A percentile compares a stretch with the other conserved stretches of the same genome.
Evolutionary conservation across 805 yeast species (phyloP).

Genomic region (Candida boidinii): DNA sequence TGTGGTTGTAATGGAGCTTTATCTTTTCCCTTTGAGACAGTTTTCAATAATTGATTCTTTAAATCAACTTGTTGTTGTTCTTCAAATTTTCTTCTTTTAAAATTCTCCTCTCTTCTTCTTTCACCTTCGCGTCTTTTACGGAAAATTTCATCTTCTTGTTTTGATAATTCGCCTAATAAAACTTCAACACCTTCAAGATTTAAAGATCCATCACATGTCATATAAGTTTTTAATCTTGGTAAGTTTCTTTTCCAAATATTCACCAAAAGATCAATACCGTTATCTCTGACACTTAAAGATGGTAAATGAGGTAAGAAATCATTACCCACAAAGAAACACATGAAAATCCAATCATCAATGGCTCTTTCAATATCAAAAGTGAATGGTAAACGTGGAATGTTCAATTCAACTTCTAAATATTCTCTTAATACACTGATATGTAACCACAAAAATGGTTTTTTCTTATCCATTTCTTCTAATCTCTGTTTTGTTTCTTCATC

Average conservation of each 20-base stretch:
- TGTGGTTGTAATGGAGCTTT: constrained; percentile 66
- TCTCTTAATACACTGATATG: constrained; percentile 84
- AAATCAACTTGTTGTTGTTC: constrained; percentile 37
- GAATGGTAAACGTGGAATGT: constrained; percentile 59
- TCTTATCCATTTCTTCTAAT: constrained; percentile 33
- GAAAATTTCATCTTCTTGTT: constrained; percentile 74
- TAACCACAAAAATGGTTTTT: constrained; percentile 90
- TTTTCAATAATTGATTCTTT: constrained; percentile 36
- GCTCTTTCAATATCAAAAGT: constrained; percentile 89
- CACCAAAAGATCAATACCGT: constrained; percentile 77
- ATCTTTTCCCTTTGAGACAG: constrained; percentile 65
- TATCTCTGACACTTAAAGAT: constrained; percentile 88
- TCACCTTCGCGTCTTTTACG: constrained; percentile 62
- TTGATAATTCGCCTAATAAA: constrained; percentile 54
- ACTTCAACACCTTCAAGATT: constrained; percentile 70
- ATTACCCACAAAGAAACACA: constrained; percentile 98
- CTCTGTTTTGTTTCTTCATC: constrained; percentile 47
- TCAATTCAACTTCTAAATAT: constrained; percentile 75
- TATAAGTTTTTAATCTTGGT: constrained; percentile 60
- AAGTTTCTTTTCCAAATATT: constrained; percentile 74
- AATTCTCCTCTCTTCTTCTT: constrained; percentile 54
- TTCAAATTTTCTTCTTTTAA: constrained; percentile 46
- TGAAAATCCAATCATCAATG: constrained; percentile 96
- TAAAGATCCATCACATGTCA: constrained; percentile 85
- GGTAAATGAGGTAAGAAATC: constrained; percentile 98